phyloP scores from a whole-genome alignment of 805 yeast genomes.

The Zygosaccharomyces lentus region DNA sequence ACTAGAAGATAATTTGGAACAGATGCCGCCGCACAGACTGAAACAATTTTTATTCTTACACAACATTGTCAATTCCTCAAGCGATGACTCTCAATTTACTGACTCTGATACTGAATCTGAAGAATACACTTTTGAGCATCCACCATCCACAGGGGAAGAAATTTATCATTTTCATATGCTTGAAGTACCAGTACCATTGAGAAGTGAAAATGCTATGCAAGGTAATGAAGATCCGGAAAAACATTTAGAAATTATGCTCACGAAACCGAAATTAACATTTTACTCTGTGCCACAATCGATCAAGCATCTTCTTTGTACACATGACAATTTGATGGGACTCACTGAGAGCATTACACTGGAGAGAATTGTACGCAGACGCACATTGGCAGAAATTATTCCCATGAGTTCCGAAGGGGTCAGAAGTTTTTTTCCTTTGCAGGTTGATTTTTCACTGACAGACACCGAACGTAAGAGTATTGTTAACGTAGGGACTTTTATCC shows the following conservation, averaged over 20 bases:
- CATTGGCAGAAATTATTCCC: conserved; percentile 11
- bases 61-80: conserved; percentile 10
- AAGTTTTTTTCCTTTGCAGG: conserved; percentile 5
- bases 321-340: conserved; percentile 10
- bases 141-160: neutral
- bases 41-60: conserved; percentile 14
- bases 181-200: conserved; percentile 10
- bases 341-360: conserved; percentile 12
- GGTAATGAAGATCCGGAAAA: conserved; percentile 1
- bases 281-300: conserved; percentile 11
- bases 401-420: conserved; percentile 13
- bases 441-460: conserved; percentile 7
- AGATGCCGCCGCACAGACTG: conserved; percentile 8
- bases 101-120: conserved; percentile 5
- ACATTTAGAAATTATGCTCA: conserved; percentile 2
- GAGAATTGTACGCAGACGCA: conserved; percentile 11
- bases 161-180: conserved; percentile 8
- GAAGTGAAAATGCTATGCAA: neutral
- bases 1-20: conserved; percentile 4
- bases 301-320: conserved; percentile 10
- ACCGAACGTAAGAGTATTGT: neutral
- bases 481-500: conserved; percentile 4
- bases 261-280: conserved; percentile 4
- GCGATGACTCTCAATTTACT: conserved; percentile 13
- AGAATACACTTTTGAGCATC: neutral